phyloP scores from a whole-genome alignment of 768 basidiomycete species.

The Rhizopogon sp. region DNA sequence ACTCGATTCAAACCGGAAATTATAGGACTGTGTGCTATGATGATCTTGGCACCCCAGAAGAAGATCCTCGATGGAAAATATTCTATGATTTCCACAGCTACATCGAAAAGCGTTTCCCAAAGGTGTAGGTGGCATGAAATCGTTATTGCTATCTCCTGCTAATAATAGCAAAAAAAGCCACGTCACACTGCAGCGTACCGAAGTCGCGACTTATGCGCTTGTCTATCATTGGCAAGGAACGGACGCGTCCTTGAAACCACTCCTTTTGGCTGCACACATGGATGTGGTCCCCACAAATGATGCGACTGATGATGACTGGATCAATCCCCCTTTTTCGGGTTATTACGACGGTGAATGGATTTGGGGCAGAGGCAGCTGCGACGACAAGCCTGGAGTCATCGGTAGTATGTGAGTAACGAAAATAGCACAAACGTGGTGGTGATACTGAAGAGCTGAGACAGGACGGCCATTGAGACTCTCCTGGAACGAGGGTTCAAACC shows the following conservation, averaged over 20 bases:
- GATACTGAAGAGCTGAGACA: conserved; percentile 5
- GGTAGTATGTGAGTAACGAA: conserved; percentile 25
- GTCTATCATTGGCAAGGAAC: conserved; percentile 57
- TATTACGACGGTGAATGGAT: conserved; percentile 39
- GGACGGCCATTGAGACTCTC: conserved; percentile 22
- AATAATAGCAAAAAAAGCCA: conserved; percentile 30
- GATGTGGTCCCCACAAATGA: conserved; percentile 51
- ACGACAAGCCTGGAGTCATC: conserved; percentile 37
- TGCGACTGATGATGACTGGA: conserved; percentile 41
- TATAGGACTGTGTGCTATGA: conserved; percentile 51
- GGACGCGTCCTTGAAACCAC: conserved; percentile 44
- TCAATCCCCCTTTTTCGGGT: conserved; percentile 46
- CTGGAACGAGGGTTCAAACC: conserved; percentile 25
- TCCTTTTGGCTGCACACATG: conserved; percentile 45
- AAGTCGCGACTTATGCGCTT: conserved; percentile 58
- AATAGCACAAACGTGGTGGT: background rate
- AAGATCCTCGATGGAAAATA: conserved; percentile 39
- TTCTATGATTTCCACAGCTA: conserved; percentile 21
- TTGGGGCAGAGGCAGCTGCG: conserved; percentile 43
- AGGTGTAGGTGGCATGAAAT: conserved; percentile 36
- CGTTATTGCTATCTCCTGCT: background rate
- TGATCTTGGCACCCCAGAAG: conserved; percentile 39
- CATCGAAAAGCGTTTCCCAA: conserved; percentile 47
- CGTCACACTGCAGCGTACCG: conserved; percentile 41
- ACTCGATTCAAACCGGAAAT: background rate